A percentile compares a stretch with the other conserved stretches of the same genome.
Conservation (phyloP, 2,329 filamentous ascomycete genomes). For the Drechslerella coelobrocha region DNA sequence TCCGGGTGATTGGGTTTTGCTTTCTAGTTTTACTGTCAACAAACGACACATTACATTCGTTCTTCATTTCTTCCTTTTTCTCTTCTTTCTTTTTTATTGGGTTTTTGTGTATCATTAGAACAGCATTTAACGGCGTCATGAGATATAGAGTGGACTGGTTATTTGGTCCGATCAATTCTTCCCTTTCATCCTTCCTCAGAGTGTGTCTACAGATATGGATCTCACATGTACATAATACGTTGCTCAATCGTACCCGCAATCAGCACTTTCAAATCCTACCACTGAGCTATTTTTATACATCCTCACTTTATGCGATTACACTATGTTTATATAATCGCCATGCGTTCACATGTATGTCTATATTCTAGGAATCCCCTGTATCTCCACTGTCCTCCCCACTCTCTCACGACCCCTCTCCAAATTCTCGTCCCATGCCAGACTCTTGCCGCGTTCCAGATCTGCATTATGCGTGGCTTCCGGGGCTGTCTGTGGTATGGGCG, state of each 20-base stretch:
- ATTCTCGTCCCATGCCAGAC: conserved; percentile 36
- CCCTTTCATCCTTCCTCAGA: not conserved
- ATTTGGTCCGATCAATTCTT: conserved; percentile 5
- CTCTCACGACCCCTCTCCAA: conserved; percentile 32
- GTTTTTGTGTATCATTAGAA: conserved; percentile 2
- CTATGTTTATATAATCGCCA: not conserved
- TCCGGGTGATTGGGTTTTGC: not conserved
- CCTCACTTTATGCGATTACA: not conserved
- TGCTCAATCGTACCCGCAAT: conserved; percentile 10
- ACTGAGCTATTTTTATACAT: too few relatives aligned
- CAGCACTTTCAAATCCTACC: not conserved
- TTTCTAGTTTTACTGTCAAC: conserved; percentile 1
- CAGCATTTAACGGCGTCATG: conserved; percentile 2
- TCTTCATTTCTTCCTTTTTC: conserved; percentile 1
- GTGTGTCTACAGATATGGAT: conserved; percentile 2
- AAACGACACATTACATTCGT: not conserved
- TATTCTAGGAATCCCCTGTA: not conserved
- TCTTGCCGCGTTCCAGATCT: conserved; percentile 24
- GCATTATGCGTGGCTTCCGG: not conserved
- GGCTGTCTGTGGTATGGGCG: conserved; percentile 13
- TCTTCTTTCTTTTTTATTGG: conserved; percentile 2
- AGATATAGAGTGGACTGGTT: conserved; percentile 16
- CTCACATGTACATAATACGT: conserved; percentile 24
- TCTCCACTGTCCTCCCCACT: not conserved
- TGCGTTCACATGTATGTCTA: not conserved